Conservation (phyloP, 805 yeast genomes). For the Myxozyma vanderwaltii region DNA sequence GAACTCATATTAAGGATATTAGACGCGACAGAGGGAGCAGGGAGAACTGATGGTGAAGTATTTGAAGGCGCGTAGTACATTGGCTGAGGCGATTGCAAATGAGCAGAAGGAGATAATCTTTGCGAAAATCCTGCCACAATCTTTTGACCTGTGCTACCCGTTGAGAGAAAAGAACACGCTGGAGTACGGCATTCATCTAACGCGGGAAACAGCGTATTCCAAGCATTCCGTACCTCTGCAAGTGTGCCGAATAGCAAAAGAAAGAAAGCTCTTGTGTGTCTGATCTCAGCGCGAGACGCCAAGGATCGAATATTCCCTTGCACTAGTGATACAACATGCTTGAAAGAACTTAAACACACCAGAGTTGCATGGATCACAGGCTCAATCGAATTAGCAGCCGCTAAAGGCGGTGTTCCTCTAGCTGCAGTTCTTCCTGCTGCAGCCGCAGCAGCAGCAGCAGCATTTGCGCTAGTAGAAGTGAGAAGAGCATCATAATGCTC, state of each 20-base stretch:
- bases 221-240: conserved; percentile 68
- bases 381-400: conserved; percentile 38
- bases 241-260: conserved; percentile 64
- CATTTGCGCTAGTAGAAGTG: conserved; percentile 8
- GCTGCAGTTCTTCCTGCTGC: conserved; percentile 31
- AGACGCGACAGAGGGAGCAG: not conserved
- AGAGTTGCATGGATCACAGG: conserved; percentile 45
- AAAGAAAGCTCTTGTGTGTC: conserved; percentile 65
- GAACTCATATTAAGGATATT: not conserved
- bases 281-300: conserved; percentile 60
- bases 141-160: not conserved
- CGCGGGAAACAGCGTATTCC: conserved; percentile 48
- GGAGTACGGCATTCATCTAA: conserved; percentile 28
- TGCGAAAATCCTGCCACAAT: not conserved
- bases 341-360: conserved; percentile 52
- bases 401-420: conserved; percentile 28
- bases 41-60: not conserved
- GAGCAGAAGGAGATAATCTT: not conserved
- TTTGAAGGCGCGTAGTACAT: not conserved
- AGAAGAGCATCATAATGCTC: conserved; percentile 36
- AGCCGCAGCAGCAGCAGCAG: conserved; percentile 23
- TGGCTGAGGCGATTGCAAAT: not conserved
- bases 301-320: conserved; percentile 53
- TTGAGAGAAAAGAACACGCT: not conserved
- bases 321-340: conserved; percentile 52